These are phyloP conservation scores for Hypoxylon sp. DNA, from an alignment of 2,329 filamentous ascomycete species.

Conservation along the genomic window DNA sequence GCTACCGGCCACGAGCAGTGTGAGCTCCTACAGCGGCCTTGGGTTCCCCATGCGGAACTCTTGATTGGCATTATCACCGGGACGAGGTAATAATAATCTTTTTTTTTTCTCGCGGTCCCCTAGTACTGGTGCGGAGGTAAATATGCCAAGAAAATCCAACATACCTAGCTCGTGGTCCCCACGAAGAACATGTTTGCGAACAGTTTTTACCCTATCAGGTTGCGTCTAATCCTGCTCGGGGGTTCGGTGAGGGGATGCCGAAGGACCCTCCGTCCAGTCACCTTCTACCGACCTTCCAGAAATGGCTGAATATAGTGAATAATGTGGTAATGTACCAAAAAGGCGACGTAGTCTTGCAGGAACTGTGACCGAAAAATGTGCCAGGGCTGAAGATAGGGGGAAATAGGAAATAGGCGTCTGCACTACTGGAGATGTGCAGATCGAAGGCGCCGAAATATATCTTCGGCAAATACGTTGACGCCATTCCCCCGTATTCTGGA, in stretches of 20 bases:
- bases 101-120: constrained; percentile 26
- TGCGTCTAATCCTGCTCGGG: constrained; percentile 42
- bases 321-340: constrained; percentile 41
- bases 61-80: constrained; percentile 41
- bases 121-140: constrained; percentile 39
- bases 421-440: constrained; percentile 40
- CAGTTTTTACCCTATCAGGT: constrained; percentile 42
- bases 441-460: constrained; percentile 36
- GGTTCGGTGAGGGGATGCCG: constrained; percentile 48
- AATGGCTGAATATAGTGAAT: constrained; percentile 39
- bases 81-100: constrained; percentile 34
- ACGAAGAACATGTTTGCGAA: constrained; percentile 42
- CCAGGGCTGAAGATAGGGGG: constrained; percentile 38
- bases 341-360: constrained; percentile 39
- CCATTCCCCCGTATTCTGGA: constrained; percentile 30
- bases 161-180: constrained; percentile 39
- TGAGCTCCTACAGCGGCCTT: constrained; percentile 36
- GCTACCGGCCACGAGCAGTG: constrained; percentile 25
- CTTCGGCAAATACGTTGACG: constrained; percentile 40
- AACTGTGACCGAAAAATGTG: constrained; percentile 41
- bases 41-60: constrained; percentile 27
- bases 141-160: constrained; percentile 36
- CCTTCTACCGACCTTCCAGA: constrained; percentile 50
- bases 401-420: constrained; percentile 35
- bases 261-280: constrained; percentile 40